Base-by-base conservation (phyloP, 441 rosid genomes). In the Bruguiera hainesii region DNA sequence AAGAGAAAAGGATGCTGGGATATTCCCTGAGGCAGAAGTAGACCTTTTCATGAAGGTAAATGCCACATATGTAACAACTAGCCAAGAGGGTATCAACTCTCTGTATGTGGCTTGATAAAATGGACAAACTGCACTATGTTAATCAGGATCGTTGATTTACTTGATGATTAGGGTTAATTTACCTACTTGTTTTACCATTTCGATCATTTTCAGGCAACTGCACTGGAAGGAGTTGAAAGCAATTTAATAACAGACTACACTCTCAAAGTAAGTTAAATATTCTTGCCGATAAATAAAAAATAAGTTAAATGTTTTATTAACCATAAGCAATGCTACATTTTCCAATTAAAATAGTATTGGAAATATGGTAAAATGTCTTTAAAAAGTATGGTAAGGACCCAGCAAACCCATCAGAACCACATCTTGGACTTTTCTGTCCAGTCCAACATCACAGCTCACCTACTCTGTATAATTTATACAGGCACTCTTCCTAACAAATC, bases 21-120 rank as follows among this genome's bases (percentile, higher is more conserved):
- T 73, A 63, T 21, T 35, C 9, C 76, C 76, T 6, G 76, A 73
- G 26, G 64, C 72, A 56, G 72, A 73, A 56, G 68, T 73, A 1
- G 76, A 73, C 64, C 72, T 68, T 63, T 73, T 67, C 63, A 73
- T 73, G 76, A 73, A 73, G 72, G 76, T 73, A 72, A 28, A 7
- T 4, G 5, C 18, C 48, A 11, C 5, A 13, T 3, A 42, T 13
- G 18, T 13, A 55, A 55, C 29, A 23, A 11, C 16, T 23, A 55
- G 28, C 13, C 29, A 23, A 55, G 30, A 55, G 58, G 11, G 28
- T 23, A 2, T 13, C 0, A 11, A 13, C 18, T 42, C 5, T 42
- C 18, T 2, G 18, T 13, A 3, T 42, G 18, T 42, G 48, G 48
- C 15, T 42, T 42, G 48, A 42, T 42, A 11, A 42, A 11, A 42